Evolutionary conservation across 2,329 filamentous ascomycete species (phyloP), one percentile per base, ranked within the genome.

Genomic region (Phaeosphaeriaceae sp.): DNA sequence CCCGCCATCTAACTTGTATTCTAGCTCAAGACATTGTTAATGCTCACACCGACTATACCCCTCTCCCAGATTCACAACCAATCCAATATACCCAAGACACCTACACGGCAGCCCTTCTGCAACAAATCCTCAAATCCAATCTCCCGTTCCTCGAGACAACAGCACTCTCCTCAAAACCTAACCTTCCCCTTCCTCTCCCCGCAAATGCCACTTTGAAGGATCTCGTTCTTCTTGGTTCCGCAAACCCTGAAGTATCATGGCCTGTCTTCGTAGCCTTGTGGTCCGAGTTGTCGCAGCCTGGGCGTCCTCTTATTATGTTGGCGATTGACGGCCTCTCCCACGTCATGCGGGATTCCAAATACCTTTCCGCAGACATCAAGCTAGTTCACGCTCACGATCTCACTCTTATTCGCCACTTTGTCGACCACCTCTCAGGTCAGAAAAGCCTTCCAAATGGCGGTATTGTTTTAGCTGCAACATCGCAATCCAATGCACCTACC

Each of bases 371-470:
- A 1, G 79, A 88, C 18, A 88, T 84, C 63, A 83, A 90, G 54
- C 80, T 80, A 12, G 88, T 99, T 56, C 94, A 99, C 77, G 83
- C 92, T 21, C 90, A 96, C 74, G 89, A 97, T 66, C 81, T 99
- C 23, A 80, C 83, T 18, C 79, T 97, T 17, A 79, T 96, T 43
- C 82, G 85, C 47, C 83, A 89, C 59, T 96, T 96, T 73, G 74
- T 88, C 52, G 85, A 88, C 42, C 83, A 88, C 48, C 81, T 97
- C 21, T 71, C 71, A 8, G 71, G 68, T n/a, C 49, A 51, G 16
- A 66, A 68, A 75, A 73, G 71, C 0, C 72, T 87, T 29, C 76
- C 83, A 42, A 93, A 93, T 70, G 93, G 93, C 55, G 92, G 91
- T 50, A 83, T 89, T 51, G 75, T 96, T 47, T 75, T 97, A 30